Percentiles rank a stretch among this genome's conserved stretches.
phyloP scores from a whole-genome alignment of 2,329 filamentous ascomycete genomes.

The Xylaria polymorpha region DNA sequence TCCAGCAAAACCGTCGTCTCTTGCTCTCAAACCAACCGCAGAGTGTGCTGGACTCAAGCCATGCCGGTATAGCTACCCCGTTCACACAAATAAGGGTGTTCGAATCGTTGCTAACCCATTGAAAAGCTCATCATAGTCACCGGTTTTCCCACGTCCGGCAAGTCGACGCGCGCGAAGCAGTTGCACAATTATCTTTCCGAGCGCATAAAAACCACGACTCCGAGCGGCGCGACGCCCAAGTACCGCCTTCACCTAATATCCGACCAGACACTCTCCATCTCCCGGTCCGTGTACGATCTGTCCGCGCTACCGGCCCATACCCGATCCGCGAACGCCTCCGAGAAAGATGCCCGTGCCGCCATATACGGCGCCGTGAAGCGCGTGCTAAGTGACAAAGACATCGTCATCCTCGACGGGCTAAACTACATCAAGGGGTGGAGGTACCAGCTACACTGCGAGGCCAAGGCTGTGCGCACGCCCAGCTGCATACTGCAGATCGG shows the following conservation, averaged over 20 bases:
- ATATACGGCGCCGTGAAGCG: conserved; percentile 84
- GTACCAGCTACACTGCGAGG: conserved; percentile 87
- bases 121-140: conserved; percentile 73
- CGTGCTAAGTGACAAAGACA: conserved; percentile 75
- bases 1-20: not conserved
- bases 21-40: not conserved
- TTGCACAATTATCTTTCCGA: conserved; percentile 72
- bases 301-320: conserved; percentile 68
- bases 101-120: conserved; percentile 21
- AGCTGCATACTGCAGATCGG: conserved; percentile 79
- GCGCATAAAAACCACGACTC: conserved; percentile 59
- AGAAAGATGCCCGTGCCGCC: conserved; percentile 84
- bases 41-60: not conserved
- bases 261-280: conserved; percentile 76
- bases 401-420: conserved; percentile 82
- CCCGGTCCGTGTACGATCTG: conserved; percentile 77
- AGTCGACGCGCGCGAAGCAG: conserved; percentile 73
- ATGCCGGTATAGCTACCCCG: conserved; percentile 36
- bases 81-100: not conserved
- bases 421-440: conserved; percentile 94
- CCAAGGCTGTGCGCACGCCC: conserved; percentile 80
- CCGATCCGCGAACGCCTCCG: conserved; percentile 77
- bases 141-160: conserved; percentile 75
- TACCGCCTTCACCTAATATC: conserved; percentile 80
- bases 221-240: conserved; percentile 50